Evolutionary conservation across 192 early-diverging fungal genomes (phyloP), one percentile per base, ranked within the genome.

Genomic region (Coemansia sp.): DNA sequence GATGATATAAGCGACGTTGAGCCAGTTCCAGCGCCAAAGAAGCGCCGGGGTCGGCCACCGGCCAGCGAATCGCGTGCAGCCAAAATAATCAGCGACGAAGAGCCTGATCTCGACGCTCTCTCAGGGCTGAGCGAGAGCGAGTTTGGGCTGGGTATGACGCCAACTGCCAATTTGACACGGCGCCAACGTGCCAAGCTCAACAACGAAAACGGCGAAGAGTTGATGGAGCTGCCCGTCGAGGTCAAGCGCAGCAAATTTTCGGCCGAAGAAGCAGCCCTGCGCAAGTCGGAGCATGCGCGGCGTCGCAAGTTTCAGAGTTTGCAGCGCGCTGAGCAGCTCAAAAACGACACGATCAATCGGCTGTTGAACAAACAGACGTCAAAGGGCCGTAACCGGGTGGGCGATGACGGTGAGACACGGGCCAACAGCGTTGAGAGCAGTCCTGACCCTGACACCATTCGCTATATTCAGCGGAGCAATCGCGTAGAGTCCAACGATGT

Each of bases 361-460:
- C 72, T 92, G 11, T 76, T 92, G 38, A 92, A 92, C 68, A 92
- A 92, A 64, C 91, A 92, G 71, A 84, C 88, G 8, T 85, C 87
- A 6, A 92, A 90, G 64, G 86, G 83, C 4, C 82, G 81, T 32
- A 85, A 84, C 52, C 84, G 83, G 52, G 89, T 88, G 17, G 79
- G 83, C 15, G 84, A 81, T 11, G 87, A 89, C n/a, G 76, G 76
- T 49, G 68, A 87, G 35, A 79, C 84, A 21, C 69, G 65, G 15
- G 64, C 65, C 6, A 60, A 67, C 9, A 83, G 86, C 21, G 82
- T 48, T 2, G 79, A 82, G 15, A 10, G 52, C 69, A 50, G 32
- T 3, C 17, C 54, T 1, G 48, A 57, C 5, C 58, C 61, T 14
- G 60, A 69, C 15, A 43, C 17, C 11, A 53, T 75, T 49, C 62